Conservation (phyloP, 2,329 filamentous ascomycete species). For the Xylariaceae sp. region DNA sequence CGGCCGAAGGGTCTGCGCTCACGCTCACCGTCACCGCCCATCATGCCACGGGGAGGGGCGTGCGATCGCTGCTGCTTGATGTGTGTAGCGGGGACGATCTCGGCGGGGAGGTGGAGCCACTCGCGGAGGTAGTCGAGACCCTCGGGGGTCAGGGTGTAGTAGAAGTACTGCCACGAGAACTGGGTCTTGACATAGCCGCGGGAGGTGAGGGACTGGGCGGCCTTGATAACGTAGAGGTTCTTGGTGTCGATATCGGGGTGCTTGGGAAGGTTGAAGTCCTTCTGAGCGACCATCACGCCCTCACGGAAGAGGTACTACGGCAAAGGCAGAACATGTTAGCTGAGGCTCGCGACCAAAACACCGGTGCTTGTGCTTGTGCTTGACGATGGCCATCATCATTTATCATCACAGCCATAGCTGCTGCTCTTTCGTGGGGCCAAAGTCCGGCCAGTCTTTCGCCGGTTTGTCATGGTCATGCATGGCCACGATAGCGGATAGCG, state of each 20-base stretch:
- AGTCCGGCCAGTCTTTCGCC: constrained; percentile 2
- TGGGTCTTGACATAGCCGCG: constrained; percentile 99
- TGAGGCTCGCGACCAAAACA: constrained; percentile 6
- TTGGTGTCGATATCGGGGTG: constrained; percentile 98
- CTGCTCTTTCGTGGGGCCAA: constrained; percentile 10
- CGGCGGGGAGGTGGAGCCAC: constrained; percentile 98
- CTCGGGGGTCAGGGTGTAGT: constrained; percentile 99
- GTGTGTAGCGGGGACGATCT: constrained; percentile 99
- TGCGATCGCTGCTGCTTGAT: constrained; percentile 99
- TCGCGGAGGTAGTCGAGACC: constrained; percentile 99
- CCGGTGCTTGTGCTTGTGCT: not conserved
- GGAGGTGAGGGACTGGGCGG: constrained; percentile 94
- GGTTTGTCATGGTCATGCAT: not conserved
- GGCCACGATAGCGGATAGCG: not conserved
- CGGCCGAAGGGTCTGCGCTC: constrained; percentile 80
- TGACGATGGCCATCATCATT: not conserved
- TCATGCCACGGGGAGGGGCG: constrained; percentile 97
- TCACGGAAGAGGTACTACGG: constrained; percentile 90
- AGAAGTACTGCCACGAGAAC: constrained; percentile 99
- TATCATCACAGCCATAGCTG: constrained; percentile 7
- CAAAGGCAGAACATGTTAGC: constrained; percentile 28
- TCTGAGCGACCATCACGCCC: constrained; percentile 93
- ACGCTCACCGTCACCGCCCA: constrained; percentile 78
- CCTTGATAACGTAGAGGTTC: constrained; percentile 99
- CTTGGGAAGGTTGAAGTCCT: constrained; percentile 98